phyloP scores from a whole-genome alignment of 1,139 yeast genomes.

The Ashbya aceris region DNA sequence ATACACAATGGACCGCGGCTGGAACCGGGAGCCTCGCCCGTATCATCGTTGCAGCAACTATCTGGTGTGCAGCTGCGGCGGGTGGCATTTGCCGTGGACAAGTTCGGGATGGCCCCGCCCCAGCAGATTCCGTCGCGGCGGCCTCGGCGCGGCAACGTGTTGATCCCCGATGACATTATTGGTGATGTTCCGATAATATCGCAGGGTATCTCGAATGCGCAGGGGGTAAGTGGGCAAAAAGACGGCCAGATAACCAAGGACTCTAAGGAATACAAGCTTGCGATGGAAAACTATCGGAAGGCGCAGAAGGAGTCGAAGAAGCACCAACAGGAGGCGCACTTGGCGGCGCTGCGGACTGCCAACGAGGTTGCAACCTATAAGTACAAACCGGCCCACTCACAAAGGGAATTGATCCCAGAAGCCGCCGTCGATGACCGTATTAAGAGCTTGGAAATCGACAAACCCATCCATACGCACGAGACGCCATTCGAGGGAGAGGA shows the following conservation, averaged over 20 bases:
- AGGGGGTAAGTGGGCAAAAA: constrained; percentile 6
- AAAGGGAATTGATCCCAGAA: constrained; percentile 18
- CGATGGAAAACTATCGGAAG: constrained; percentile 47
- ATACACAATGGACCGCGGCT: constrained; percentile 27
- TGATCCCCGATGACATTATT: constrained; percentile 60
- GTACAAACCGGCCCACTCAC: constrained; percentile 11
- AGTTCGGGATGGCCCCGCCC: constrained; percentile 72
- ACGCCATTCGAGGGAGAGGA: constrained; percentile 38
- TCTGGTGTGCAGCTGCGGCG: constrained; percentile 39
- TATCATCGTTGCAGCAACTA: constrained; percentile 1
- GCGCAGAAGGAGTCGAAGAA: constrained; percentile 54
- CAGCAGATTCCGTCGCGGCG: constrained; percentile 88
- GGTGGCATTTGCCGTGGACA: constrained; percentile 68
- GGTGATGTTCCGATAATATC: constrained; percentile 55
- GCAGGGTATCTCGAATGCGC: constrained; percentile 45
- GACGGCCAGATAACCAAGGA: constrained; percentile 34
- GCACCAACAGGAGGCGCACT: constrained; percentile 69
- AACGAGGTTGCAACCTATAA: constrained; percentile 44
- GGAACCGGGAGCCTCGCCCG: constrained; percentile 39
- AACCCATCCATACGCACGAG: constrained; percentile 63
- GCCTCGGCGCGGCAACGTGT: constrained; percentile 72
- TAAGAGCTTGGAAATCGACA: constrained; percentile 39
- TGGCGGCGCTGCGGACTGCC: constrained; percentile 60
- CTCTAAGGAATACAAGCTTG: constrained; percentile 41
- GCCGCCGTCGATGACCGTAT: constrained; percentile 23